Evolutionary conservation across 2,329 filamentous ascomycete species (phyloP), one percentile per base, ranked within the genome.

Genomic region (Aspergillus aculeatinus): DNA sequence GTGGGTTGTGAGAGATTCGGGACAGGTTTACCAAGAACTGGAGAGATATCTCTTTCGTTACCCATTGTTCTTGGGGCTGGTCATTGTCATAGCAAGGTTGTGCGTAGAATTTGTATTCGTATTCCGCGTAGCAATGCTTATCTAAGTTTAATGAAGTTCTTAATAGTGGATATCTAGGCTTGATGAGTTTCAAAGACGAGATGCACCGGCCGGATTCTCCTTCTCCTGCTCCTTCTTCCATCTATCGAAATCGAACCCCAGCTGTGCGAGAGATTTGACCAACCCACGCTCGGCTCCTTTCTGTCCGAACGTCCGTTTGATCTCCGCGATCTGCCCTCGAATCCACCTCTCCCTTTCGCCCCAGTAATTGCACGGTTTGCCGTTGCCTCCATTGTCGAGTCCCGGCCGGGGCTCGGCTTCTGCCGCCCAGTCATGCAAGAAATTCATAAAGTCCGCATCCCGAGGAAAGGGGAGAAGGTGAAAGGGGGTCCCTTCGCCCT

Each of bases 351-450:
- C 79, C 74, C 87, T 84, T 51, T 86, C 83, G 9, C 84, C 82
- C 92, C 93, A 97, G 27, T 77, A 78, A 2, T 88, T 88, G 29
- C 91, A 88, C 64, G 82, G 76, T 74, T 92, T 94, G 2, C 89
- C 88, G 14, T 76, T 73, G 0, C 78, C 79, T 6, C 78, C 63
- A 68, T 81, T 77, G 6, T 73, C 72, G 21, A 82, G 69, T 0
- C 73, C 78, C 1, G 74, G 71, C 12, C 70, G 77, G 31, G 57
- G 62, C 23, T 66, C 60, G 19, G 79, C 78, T 33, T 64, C 67
- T 7, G 65, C 55, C 2, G 78, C 77, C 80, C 79, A 81, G 33
- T 74, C 70, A 63, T 80, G 72, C 14, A 82, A 66, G 39, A 72
- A 65, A 59, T 81, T 79, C 39, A 80, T 66, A 64, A 81, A 79